phyloP scores from a whole-genome alignment of 176 grass and related monocot species.

The Rhynchospora pubera region DNA sequence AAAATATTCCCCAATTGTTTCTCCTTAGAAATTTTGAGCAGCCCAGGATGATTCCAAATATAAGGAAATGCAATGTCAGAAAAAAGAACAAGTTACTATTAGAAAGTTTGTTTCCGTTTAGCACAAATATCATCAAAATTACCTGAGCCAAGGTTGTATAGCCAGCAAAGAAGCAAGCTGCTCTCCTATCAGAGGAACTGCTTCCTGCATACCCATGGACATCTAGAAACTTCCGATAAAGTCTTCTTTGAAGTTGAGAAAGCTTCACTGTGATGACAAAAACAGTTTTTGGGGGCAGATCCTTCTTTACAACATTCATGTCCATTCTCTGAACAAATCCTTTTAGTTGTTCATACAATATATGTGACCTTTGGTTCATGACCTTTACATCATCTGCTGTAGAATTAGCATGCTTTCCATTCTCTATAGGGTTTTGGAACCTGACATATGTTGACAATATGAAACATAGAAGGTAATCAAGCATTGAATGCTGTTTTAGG shows the following conservation, averaged over 20 bases:
- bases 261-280: constrained; percentile 97
- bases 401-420: constrained; percentile 95
- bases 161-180: constrained; percentile 79
- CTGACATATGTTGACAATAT: constrained; percentile 29
- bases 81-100: too few species aligned
- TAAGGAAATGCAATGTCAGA: too few species aligned
- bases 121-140: neutral
- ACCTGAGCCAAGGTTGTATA: constrained; percentile 90
- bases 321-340: constrained; percentile 97
- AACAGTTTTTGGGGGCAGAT: constrained; percentile 94
- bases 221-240: constrained; percentile 93
- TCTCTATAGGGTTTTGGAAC: constrained; percentile 99
- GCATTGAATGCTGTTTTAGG: neutral
- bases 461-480: neutral
- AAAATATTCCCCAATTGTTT: neutral
- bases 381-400: constrained; percentile 88
- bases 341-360: constrained; percentile 92
- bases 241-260: constrained; percentile 75
- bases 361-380: constrained; percentile 97
- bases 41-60: too few species aligned
- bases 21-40: too few species aligned
- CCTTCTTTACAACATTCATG: constrained; percentile 97
- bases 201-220: constrained; percentile 72
- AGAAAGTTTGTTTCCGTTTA: too few species aligned
- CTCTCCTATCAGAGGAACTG: constrained; percentile 60